Evolutionary conservation across 768 basidiomycete genomes (phyloP), one percentile per base, ranked within the genome.

Genomic region (Xerocomus potaroensis): DNA sequence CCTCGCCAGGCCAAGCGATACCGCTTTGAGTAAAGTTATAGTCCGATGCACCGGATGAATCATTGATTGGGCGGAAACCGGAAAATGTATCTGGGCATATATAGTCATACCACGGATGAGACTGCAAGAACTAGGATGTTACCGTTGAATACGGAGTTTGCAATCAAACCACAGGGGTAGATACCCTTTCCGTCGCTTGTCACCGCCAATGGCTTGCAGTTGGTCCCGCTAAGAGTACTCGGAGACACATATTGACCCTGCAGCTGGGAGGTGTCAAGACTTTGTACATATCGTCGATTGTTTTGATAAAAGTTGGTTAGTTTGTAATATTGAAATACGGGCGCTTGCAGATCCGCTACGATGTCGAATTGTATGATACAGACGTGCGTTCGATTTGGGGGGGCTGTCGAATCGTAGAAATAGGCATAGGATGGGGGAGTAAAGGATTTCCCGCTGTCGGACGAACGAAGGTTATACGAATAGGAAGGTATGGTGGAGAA

Each of bases 81-180:
- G 78, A 73, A 64, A 84, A 90, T 1, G 93, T 91, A 62, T 97
- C 94, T 95, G 56, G 45, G 40, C n/a, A 21, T 37, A 3, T 30
- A 29, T 54, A 27, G 21, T 44, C 14, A 44, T 10, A 26, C 22
- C 22, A 23, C 5, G 6, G 8, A 23, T 31, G n/a, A 21, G 14
- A 35, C 27, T 30, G 6, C 27, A 12, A 33, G 47, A 29, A 18
- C 22, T 22, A 15, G 16, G 18, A 18, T 11, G 79, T 29, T 40
- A 90, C 92, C 94, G 60, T 99, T 99, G 74, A 97, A 99, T 9
- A 92, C 31, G 2, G 92, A 96, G 69, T 99, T 99, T 36, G 96
- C 96, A 53, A 99, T 95, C 53, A 99, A 73, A 32, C 96, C 96
- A 56, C 96, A 99, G 2, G 96, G 96, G 60, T 94, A 99, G 63